Conservation (phyloP, 176 grass and related monocot genomes). For the Eremochloa ophiuroides region DNA sequence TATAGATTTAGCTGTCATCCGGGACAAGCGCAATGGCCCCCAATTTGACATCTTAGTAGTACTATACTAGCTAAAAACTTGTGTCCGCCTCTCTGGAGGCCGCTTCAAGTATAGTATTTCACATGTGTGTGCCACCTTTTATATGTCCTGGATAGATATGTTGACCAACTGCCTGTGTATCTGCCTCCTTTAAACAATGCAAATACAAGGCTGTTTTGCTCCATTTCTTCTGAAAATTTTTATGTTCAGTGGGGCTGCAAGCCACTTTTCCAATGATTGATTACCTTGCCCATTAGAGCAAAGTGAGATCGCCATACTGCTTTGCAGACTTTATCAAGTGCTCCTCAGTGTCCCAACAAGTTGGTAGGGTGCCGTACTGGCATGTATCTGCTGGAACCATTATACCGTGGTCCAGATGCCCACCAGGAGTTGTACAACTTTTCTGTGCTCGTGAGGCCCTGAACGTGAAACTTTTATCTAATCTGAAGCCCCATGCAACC, state of each 20-base stretch:
- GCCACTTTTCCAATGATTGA: constrained; percentile 24
- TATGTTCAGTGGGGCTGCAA: background rate
- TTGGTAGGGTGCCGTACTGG: constrained; percentile 23
- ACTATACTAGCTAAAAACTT: too few species aligned
- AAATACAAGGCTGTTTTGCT: constrained; percentile 5
- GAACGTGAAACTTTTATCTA: constrained; percentile 28
- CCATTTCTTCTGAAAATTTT: background rate
- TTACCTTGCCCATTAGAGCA: constrained; percentile 15
- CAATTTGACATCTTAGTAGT: too few species aligned
- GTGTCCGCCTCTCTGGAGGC: background rate
- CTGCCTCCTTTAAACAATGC: constrained; percentile 10
- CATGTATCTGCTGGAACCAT: constrained; percentile 35
- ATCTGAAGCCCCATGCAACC: constrained; percentile 16
- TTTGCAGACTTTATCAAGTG: constrained; percentile 35
- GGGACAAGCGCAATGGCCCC: too few species aligned
- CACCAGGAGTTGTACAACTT: constrained; percentile 37
- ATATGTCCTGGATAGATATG: too few species aligned
- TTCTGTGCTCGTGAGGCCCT: constrained; percentile 29
- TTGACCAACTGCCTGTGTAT: background rate
- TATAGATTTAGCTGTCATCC: too few species aligned
- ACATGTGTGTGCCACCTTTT: background rate
- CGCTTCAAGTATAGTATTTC: background rate
- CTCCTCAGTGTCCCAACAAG: constrained; percentile 32
- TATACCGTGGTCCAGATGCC: constrained; percentile 44
- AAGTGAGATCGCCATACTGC: constrained; percentile 24